These are phyloP conservation scores for Lactifluus echinatus DNA, from an alignment of 768 basidiomycete species.

Conservation along the genomic window DNA sequence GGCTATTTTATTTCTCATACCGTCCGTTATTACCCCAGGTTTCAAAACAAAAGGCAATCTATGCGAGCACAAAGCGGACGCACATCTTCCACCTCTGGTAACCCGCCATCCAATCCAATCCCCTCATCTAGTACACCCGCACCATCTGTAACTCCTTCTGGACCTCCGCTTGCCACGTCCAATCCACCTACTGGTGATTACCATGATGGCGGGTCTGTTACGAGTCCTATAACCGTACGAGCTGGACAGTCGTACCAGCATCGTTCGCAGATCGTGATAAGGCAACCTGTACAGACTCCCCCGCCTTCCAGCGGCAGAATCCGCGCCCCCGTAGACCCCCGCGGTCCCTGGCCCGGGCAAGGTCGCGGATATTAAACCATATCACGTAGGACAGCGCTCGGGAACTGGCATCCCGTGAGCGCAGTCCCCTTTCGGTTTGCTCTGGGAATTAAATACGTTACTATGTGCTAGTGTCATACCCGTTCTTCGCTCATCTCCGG, in stretches of 20 bases:
- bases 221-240: constrained; percentile 12
- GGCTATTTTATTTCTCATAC: background rate
- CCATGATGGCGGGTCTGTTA: background rate
- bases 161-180: background rate
- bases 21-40: constrained; percentile 6
- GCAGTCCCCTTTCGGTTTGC: constrained; percentile 7
- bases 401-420: constrained; percentile 13
- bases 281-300: constrained; percentile 12
- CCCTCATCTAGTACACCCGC: too few species aligned
- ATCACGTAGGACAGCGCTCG: constrained; percentile 8
- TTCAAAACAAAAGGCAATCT: constrained; percentile 19
- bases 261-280: constrained; percentile 14
- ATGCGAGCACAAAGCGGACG: constrained; percentile 17
- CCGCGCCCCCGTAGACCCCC: constrained; percentile 11
- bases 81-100: background rate
- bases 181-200: background rate
- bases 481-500: constrained; percentile 16
- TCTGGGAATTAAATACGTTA: constrained; percentile 11
- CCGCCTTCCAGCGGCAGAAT: constrained; percentile 14
- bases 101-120: background rate
- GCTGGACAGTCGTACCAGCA: constrained; percentile 5
- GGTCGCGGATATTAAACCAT: constrained; percentile 17
- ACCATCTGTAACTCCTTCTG: too few species aligned
- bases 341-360: constrained; percentile 3
- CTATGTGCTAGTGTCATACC: constrained; percentile 16